Evolutionary conservation across 2,329 filamentous ascomycete genomes (phyloP).

Genomic region (Penicillium rolfsii): DNA sequence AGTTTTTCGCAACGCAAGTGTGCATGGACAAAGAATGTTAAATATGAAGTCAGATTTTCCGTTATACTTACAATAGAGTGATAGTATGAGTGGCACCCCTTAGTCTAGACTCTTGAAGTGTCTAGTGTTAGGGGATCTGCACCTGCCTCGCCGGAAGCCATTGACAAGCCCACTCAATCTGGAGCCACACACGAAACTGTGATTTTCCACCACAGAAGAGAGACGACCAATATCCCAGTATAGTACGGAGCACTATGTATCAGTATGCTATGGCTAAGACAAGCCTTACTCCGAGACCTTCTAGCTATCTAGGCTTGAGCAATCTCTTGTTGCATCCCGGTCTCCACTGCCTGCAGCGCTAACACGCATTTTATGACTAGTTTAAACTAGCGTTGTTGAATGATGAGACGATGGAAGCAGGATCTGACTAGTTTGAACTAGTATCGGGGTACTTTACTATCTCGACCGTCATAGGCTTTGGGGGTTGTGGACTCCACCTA

Average conservation of each 20-base stretch:
- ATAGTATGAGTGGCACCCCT: constrained; percentile 9
- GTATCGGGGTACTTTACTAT: not conserved
- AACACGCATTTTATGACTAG: not conserved
- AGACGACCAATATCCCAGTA: not conserved
- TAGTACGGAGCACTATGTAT: not conserved
- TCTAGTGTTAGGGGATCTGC: not conserved
- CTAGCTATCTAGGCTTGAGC: not conserved
- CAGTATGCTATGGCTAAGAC: not conserved
- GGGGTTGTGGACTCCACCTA: not conserved
- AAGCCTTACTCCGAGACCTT: not conserved
- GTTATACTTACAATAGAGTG: not conserved
- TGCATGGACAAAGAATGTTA: not conserved
- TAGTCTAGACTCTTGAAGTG: not conserved
- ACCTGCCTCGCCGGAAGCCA: not conserved
- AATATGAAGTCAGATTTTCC: not conserved
- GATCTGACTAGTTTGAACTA: not conserved
- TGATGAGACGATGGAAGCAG: not conserved
- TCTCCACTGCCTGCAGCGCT: constrained; percentile 7
- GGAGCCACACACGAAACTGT: not conserved
- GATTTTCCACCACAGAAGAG: not conserved
- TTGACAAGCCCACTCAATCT: not conserved
- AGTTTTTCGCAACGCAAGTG: not conserved
- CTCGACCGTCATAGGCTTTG: not conserved
- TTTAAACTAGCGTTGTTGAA: not conserved
- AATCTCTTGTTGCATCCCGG: not conserved